Evolutionary conservation across 495 filamentous ascomycete species (phyloP).

Genomic region (Poronia punctata): DNA sequence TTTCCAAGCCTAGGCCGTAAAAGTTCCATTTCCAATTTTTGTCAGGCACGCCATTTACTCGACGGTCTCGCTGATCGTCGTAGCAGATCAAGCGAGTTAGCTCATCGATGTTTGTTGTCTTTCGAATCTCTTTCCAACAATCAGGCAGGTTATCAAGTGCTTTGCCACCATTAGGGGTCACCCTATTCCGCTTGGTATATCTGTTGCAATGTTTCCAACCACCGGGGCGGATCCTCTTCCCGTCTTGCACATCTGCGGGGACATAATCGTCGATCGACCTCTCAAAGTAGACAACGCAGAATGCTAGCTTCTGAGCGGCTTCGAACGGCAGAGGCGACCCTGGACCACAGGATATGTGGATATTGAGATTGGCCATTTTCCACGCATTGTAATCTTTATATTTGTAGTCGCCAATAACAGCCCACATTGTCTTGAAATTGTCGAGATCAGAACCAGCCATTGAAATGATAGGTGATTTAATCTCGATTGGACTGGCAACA

Average conservation of each 20-base stretch:
- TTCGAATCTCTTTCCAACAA: conserved; percentile 1
- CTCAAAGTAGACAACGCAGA: conserved; percentile 5
- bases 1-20: not conserved
- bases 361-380: not conserved
- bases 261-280: conserved; percentile 3
- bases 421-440: no score
- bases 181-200: not conserved
- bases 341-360: not conserved
- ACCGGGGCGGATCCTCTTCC: not conserved
- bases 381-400: no score
- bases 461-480: no score
- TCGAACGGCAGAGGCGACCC: not conserved
- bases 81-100: conserved; percentile 1
- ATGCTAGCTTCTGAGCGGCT: conserved; percentile 2
- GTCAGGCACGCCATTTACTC: not conserved
- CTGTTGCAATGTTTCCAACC: conserved; percentile 1
- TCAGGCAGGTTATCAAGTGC: not conserved
- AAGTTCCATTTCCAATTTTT: conserved; percentile 7
- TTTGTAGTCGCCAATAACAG: no score
- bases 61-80: not conserved
- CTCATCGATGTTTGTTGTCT: not conserved
- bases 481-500: no score
- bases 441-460: no score
- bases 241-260: not conserved
- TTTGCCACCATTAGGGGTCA: not conserved